A percentile compares a stretch with the other conserved stretches of the same genome.
These are phyloP conservation scores for Linnemannia elongata DNA, from an alignment of 192 early-diverging fungal species.

Conservation along the genomic window DNA sequence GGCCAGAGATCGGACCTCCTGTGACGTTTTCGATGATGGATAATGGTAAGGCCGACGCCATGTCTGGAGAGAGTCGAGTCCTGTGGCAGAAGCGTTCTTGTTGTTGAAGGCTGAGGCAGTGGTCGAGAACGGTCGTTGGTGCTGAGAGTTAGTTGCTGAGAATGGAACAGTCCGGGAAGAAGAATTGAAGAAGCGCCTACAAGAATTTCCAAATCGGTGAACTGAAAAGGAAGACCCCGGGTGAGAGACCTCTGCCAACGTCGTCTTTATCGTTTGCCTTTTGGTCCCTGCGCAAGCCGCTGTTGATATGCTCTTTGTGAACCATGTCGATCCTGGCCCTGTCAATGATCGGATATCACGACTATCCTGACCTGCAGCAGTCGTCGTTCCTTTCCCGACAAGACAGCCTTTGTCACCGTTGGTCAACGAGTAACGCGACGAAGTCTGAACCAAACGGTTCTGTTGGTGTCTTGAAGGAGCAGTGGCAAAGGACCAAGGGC, in stretches of 20 bases:
- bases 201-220: slow-evolving; percentile 5
- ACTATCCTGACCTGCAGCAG: background rate
- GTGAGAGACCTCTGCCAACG: background rate
- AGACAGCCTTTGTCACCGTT: background rate
- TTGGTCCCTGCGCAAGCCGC: background rate
- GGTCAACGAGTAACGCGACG: background rate
- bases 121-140: background rate
- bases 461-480: background rate
- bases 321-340: background rate
- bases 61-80: slow-evolving; percentile 28
- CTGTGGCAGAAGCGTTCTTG: background rate
- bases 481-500: background rate
- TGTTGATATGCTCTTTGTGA: background rate
- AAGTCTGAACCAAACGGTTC: background rate
- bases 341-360: background rate
- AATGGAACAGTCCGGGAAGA: background rate
- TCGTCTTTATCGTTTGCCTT: background rate
- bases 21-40: background rate
- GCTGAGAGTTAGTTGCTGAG: background rate
- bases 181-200: slow-evolving; percentile 12
- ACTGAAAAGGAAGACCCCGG: background rate
- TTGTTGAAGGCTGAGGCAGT: background rate
- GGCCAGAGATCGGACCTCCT: slow-evolving; percentile 22
- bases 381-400: background rate
- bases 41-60: slow-evolving; percentile 43